Evolutionary conservation across 1,139 yeast species (phyloP), one percentile per base, ranked within the genome.

Genomic region (Spathaspora sp.): DNA sequence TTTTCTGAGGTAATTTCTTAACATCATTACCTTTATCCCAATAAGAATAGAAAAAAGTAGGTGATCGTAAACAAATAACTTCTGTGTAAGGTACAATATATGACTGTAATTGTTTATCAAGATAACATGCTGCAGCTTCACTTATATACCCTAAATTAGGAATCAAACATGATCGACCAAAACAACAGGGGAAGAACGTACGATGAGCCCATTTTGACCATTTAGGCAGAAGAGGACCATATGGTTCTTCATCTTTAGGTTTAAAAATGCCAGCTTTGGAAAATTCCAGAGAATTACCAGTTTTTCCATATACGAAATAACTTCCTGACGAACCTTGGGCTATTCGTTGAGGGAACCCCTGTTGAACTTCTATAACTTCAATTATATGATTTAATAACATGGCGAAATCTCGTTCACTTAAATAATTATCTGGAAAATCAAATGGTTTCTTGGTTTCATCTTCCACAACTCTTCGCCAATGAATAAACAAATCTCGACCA

Each of bases 121-220:
- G 59, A 20, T 81, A 67, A 51, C 86, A 78, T 0, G 91, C 89
- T 0, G 88, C 89, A 4, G 86, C 81, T 59, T 86, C 93, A 48
- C 88, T 80, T 24, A 85, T 74, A 60, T 85, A 86, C 0, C 89
- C 91, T 42, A 83, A 71, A 58, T 86, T 86, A 0, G 89, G 89
- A 24, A 86, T 84, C 47, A 86, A 65, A 56, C 90, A 84, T 34
- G 86, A 78, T 46, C 93, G 63, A 2, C 93, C 91, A 64, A 86
- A 86, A 58, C 83, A 85, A 56, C 90, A 86, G 0, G 91, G 91
- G 50, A 85, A 86, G 51, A 85, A 74, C 26, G 85, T 86, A 50
- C 91, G 64, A 59, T 86, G 91, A 7, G 84, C 61, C 91, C 91
- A 86, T 64, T 86, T 86, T 1, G 88, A 80, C 90, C 91, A 84